Base-by-base conservation (phyloP, 2,329 filamentous ascomycete species). In the Grosmannia penicillata region DNA sequence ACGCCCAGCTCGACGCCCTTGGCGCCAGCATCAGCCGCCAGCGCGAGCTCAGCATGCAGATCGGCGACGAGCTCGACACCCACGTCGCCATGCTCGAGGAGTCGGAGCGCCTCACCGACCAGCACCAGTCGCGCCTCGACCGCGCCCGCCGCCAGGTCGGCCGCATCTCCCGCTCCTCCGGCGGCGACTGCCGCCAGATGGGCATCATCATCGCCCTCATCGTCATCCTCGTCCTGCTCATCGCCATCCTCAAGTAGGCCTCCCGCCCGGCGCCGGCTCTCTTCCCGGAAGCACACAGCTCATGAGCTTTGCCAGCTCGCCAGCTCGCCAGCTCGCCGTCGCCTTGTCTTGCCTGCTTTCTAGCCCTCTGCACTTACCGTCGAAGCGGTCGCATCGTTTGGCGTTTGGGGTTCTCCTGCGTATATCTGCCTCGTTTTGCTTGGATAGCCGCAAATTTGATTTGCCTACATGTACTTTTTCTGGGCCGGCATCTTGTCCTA, bases 51-150 rank as follows among this genome's bases (percentile, higher is more conserved):
- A 87, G 81, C 54, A 93, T 95, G 63, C 84, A 91, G 62, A 96
- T 98, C 51, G 89, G 91, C 23, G 83, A 95, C 56, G 91, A 98
- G 66, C 68, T 98, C 26, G 91, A 96, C 50, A 80, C 77, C 48
- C 91, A 98, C 52, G 82, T 93, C 27, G 70, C 80, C 49, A 67
- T 98, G 66, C 66, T 98, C 23, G 89, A 95, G 55, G 89, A 94
- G 51, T 76, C 93, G 32, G 91, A 96, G 53, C 71, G 72, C 32
- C 71, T 79, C 17, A 82, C 87, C 8, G 86, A 94, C 55, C 66
- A 87, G 41, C 87, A 96, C 60, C 72, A 80, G 55, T 66, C 65
- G 21, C 75, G 82, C 36, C 65, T 98, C 37, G 75, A 86, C 47
- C 68, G 83, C 9, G 91, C 89, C 24, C 71, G 75, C 49, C 72